phyloP scores from a whole-genome alignment of 192 early-diverging fungal species.

The Thoreauomyces humboldtii region DNA sequence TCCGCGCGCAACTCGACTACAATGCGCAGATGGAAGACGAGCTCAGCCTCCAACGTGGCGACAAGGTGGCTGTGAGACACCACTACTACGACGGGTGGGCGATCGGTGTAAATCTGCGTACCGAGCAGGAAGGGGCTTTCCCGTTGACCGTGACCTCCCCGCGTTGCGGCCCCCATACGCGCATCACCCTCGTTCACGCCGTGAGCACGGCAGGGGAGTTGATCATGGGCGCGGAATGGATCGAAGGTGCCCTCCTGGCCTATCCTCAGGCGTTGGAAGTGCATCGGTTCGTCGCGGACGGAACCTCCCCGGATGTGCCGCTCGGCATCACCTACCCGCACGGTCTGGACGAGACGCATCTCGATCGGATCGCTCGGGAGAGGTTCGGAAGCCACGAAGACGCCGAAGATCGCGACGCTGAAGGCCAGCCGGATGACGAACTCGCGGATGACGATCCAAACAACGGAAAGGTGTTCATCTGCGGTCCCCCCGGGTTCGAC shows the following conservation, averaged over 20 bases:
- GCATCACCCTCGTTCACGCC: conserved; percentile 30
- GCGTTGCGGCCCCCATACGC: not conserved
- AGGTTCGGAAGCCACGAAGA: not conserved
- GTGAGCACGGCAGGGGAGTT: conserved; percentile 16
- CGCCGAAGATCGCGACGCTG: conserved; percentile 2
- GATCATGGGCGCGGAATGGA: conserved; percentile 24
- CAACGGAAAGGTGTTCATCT: conserved; percentile 14
- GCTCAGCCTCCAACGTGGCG: conserved; percentile 25
- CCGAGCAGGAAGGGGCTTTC: conserved; percentile 38
- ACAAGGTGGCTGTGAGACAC: conserved; percentile 27
- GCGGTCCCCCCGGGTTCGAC: conserved; percentile 28
- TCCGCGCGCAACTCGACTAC: conserved; percentile 28
- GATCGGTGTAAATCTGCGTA: conserved; percentile 33
- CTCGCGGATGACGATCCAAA: not conserved
- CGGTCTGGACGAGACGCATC: not conserved
- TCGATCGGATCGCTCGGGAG: conserved; percentile 11
- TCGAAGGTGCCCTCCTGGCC: conserved; percentile 36
- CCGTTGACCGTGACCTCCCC: conserved; percentile 34
- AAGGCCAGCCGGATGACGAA: not conserved
- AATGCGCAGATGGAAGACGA: conserved; percentile 32
- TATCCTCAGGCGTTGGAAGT: conserved; percentile 30
- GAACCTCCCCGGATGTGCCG: conserved; percentile 1
- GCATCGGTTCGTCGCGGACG: conserved; percentile 30
- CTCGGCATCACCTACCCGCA: conserved; percentile 7
- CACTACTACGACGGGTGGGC: conserved; percentile 48